Evolutionary conservation across 2,329 filamentous ascomycete species (phyloP).

Genomic region (Neocucurbitaria cava): DNA sequence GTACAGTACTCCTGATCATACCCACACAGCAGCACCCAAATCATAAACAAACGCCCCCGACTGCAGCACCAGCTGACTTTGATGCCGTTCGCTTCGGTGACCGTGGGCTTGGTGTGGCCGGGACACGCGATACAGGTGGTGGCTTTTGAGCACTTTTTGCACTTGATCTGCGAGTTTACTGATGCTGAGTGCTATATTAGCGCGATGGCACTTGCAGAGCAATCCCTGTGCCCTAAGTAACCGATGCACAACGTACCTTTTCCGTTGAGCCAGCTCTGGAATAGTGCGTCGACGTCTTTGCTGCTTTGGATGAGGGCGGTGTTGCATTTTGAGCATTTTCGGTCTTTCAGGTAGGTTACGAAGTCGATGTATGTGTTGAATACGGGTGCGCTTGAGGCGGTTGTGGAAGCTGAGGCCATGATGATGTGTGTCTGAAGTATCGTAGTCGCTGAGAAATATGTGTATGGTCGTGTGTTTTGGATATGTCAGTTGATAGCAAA

Average conservation of each 20-base stretch:
- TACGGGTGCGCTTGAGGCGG: background rate
- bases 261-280: conserved; percentile 16
- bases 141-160: conserved; percentile 13
- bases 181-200: background rate
- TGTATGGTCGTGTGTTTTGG: background rate
- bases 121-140: conserved; percentile 16
- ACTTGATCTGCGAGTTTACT: conserved; percentile 13
- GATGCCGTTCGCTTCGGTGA: background rate
- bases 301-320: background rate
- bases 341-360: background rate
- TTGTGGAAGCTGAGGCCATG: too few species aligned
- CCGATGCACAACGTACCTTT: background rate
- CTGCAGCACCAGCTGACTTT: conserved; percentile 41
- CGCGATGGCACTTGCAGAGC: background rate
- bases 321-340: conserved; percentile 3
- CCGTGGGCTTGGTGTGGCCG: background rate
- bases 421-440: too few species aligned
- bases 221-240: too few species aligned
- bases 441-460: background rate
- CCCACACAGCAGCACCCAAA: conserved; percentile 45
- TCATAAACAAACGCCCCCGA: conserved; percentile 34
- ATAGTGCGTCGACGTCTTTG: conserved; percentile 6
- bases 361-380: conserved; percentile 7
- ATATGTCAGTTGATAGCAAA: too few species aligned
- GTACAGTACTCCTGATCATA: conserved; percentile 37